phyloP scores from a whole-genome alignment of 2,329 filamentous ascomycete species.

The Aspergillus sp. region DNA sequence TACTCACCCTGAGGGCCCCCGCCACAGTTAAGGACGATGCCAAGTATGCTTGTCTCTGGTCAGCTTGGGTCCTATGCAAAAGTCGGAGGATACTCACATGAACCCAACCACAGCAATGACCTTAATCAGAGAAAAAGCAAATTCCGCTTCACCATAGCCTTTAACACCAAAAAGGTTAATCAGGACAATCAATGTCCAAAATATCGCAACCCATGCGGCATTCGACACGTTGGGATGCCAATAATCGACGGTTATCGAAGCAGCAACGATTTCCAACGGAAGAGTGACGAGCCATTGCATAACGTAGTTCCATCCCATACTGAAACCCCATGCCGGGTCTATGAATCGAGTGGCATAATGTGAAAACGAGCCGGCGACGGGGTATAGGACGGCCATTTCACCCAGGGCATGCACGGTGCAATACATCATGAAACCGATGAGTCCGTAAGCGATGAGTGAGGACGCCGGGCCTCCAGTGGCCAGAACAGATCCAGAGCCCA shows the following conservation, averaged over 20 bases:
- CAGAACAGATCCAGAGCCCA: slow-evolving; percentile 69
- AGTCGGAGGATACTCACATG: slow-evolving; percentile 52
- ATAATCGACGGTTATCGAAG: slow-evolving; percentile 74
- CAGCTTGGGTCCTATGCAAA: background rate
- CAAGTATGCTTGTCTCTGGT: slow-evolving; percentile 57
- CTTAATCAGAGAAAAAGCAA: slow-evolving; percentile 80
- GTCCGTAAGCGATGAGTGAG: slow-evolving; percentile 66
- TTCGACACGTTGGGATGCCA: slow-evolving; percentile 63
- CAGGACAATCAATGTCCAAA: slow-evolving; percentile 65
- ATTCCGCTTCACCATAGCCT: slow-evolving; percentile 85
- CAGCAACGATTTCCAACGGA: slow-evolving; percentile 80
- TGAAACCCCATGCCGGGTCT: slow-evolving; percentile 90
- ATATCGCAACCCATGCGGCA: slow-evolving; percentile 75
- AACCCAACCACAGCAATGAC: slow-evolving; percentile 80
- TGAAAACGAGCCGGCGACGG: slow-evolving; percentile 85
- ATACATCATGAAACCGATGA: slow-evolving; percentile 83
- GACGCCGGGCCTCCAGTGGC: slow-evolving; percentile 71
- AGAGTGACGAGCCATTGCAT: slow-evolving; percentile 72
- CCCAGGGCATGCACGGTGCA: slow-evolving; percentile 87
- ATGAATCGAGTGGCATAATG: slow-evolving; percentile 91
- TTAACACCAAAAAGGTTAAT: slow-evolving; percentile 88
- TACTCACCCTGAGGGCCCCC: slow-evolving; percentile 68
- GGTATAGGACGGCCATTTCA: slow-evolving; percentile 84
- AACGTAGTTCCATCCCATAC: slow-evolving; percentile 93
- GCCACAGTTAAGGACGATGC: slow-evolving; percentile 77